Evolutionary conservation across 345 rosid species (phyloP).

Genomic region (Geranium brycei): DNA sequence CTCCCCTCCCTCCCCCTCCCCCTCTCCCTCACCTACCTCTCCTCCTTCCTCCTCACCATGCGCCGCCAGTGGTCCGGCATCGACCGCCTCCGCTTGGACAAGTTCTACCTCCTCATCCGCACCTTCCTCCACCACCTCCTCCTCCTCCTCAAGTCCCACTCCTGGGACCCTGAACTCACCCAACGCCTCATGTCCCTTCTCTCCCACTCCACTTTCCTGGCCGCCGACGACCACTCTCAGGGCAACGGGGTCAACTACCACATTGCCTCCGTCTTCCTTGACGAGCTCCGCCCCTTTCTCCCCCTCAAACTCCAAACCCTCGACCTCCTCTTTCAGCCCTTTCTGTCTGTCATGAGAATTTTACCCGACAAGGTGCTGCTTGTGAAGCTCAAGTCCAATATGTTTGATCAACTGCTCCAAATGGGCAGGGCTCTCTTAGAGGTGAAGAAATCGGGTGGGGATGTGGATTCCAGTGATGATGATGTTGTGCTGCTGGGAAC

Average conservation of each 20-base stretch:
- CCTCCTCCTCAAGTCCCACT: slow-evolving; percentile 27
- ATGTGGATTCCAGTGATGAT: slow-evolving; percentile 32
- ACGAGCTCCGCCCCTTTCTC: slow-evolving; percentile 56
- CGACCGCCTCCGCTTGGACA: slow-evolving; percentile 70
- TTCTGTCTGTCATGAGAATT: slow-evolving; percentile 39
- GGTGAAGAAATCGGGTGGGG: slow-evolving; percentile 26
- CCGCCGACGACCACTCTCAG: slow-evolving; percentile 34
- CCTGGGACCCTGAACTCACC: slow-evolving; percentile 53
- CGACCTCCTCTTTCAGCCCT: slow-evolving; percentile 34
- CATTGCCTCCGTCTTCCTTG: slow-evolving; percentile 54
- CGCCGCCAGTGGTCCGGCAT: slow-evolving; percentile 95
- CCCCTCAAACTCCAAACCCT: slow-evolving; percentile 42
- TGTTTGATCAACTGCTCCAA: slow-evolving; percentile 49
- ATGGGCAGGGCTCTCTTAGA: slow-evolving; percentile 49
- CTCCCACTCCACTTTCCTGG: slow-evolving; percentile 36
- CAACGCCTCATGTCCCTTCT: slow-evolving; percentile 32
- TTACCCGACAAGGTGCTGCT: slow-evolving; percentile 55
- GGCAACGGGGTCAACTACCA: slow-evolving; percentile 86
- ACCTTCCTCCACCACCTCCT: slow-evolving; percentile 47
- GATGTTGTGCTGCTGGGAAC: slow-evolving; percentile 47
- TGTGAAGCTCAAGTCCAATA: slow-evolving; percentile 55
- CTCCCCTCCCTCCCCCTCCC: slow-evolving; percentile 37
- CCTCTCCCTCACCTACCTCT: slow-evolving; percentile 50
- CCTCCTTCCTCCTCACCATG: slow-evolving; percentile 67
- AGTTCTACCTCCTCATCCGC: slow-evolving; percentile 75